Evolutionary conservation across 2,329 filamentous ascomycete species (phyloP).

Genomic region (Catunica adiposa): DNA sequence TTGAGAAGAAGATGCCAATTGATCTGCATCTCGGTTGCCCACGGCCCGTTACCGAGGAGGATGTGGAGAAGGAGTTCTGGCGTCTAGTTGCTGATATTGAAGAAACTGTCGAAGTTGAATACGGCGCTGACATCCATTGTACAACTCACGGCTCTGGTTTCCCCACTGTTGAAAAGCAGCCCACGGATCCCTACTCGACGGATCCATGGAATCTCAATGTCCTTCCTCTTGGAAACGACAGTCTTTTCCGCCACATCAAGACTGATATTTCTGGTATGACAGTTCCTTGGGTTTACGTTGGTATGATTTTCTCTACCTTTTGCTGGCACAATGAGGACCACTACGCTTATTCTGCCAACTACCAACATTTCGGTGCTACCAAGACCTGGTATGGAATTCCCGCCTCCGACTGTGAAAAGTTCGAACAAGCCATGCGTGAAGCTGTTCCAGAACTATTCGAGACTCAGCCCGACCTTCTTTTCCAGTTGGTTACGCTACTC

Average conservation of each 20-base stretch:
- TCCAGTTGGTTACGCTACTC: constrained; percentile 90
- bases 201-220: constrained; percentile 96
- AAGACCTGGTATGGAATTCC: constrained; percentile 99
- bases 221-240: constrained; percentile 76
- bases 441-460: constrained; percentile 94
- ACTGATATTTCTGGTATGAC: constrained; percentile 98
- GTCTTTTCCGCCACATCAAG: constrained; percentile 91
- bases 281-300: constrained; percentile 95
- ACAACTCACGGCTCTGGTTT: constrained; percentile 97
- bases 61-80: constrained; percentile 96
- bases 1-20: constrained; percentile 75
- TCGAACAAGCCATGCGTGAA: constrained; percentile 86
- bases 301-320: constrained; percentile 98
- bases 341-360: constrained; percentile 94
- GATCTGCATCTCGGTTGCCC: constrained; percentile 70
- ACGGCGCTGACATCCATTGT: constrained; percentile 94
- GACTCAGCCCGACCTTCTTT: constrained; percentile 87
- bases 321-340: constrained; percentile 99
- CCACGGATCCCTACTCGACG: constrained; percentile 68
- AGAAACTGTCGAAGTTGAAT: constrained; percentile 93
- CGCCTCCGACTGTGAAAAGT: constrained; percentile 81
- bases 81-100: constrained; percentile 82
- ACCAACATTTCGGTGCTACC: constrained; percentile 93
- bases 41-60: constrained; percentile 75
- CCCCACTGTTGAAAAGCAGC: constrained; percentile 81